Base-by-base conservation (phyloP, 2,329 filamentous ascomycete species). In the Alternaria incomplexa region DNA sequence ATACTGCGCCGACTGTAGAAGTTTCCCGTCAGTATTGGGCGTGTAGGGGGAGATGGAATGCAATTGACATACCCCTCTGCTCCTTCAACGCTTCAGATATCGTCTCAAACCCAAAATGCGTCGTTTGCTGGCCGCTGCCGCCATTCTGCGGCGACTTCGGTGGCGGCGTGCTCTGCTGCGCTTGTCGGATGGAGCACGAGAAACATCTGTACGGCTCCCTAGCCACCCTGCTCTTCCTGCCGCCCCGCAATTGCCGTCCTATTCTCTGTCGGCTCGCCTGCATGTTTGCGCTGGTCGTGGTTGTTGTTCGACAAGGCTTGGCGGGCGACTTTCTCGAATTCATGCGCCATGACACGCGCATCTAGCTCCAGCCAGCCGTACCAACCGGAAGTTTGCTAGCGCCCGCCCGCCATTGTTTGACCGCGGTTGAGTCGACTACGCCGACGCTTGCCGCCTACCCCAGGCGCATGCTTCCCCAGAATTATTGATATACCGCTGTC, bases 41-140 rank as follows among this genome's bases (percentile, higher is more conserved):
- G 8, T 23, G 9, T 52, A 28, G 50, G 40, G 3, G 5, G n/a
- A 6, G 9, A 11, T 7, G 0, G 1, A 7, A 17, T 22, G 11
- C 1, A 17, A 22, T 25, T 11, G 20, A 32, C 62, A 54, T 81
- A 89, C 89, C 89, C 82, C 84, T 84, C 23, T 86, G 85, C 71
- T 89, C 87, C 82, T 97, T 97, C 79, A 96, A 85, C 10, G 88
- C 85, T 78, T 96, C 92, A 15, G 91, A 88, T 44, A 97, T 86
- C 45, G 92, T 95, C 82, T 94, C 87, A 79, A 93, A 97, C 55
- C 94, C 94, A 80, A 97, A 97, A 82, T 97, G 93, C 53, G 94
- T 97, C 65, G 90, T 90, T 62, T 86, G 85, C 50, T 67, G 65
- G 23, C 36, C n/a, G 36, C 36, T 40, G 36, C 36, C 36, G 36